Evolutionary conservation across 164 flowering plant species (phyloP).

Genomic region (Cinnamomum micranthum): DNA sequence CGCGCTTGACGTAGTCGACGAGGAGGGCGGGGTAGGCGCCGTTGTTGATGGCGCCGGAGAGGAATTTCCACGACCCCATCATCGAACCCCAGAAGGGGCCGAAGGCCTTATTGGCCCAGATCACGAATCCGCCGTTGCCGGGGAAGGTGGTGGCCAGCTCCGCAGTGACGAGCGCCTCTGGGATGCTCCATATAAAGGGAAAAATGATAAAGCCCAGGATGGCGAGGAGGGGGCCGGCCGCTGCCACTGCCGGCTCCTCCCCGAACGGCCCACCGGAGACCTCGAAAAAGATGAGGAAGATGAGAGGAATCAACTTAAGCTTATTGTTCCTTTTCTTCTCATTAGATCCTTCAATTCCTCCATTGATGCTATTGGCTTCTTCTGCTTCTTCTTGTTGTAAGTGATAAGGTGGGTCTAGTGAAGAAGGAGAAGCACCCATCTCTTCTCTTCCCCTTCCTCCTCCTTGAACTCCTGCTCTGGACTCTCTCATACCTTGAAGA

Average conservation of each 20-base stretch:
- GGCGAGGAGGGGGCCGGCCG: constrained; percentile 79
- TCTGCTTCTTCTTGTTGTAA: not conserved
- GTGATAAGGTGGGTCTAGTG: not conserved
- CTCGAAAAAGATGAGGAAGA: constrained; percentile 84
- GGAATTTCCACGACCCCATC: constrained; percentile 75
- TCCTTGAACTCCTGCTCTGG: not conserved
- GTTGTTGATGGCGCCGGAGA: constrained; percentile 70
- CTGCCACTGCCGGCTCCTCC: constrained; percentile 71
- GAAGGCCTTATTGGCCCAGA: constrained; percentile 74
- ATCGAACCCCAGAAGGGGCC: constrained; percentile 83
- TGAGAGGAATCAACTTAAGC: constrained; percentile 53
- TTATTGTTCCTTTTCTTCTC: constrained; percentile 8
- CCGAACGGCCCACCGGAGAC: constrained; percentile 95
- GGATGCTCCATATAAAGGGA: constrained; percentile 87
- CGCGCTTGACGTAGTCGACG: constrained; percentile 51
- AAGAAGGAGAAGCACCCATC: not conserved
- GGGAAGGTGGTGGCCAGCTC: constrained; percentile 83
- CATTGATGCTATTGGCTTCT: not conserved
- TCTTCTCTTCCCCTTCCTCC: not conserved
- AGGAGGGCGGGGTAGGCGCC: constrained; percentile 80
- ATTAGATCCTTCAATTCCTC: not conserved
- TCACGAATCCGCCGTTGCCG: constrained; percentile 81
- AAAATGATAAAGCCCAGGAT: constrained; percentile 80
- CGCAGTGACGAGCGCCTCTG: constrained; percentile 85
- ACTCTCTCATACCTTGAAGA: not conserved